Conservation (phyloP, 108 stramenopile genomes). For the Cylindrotheca closterium region DNA sequence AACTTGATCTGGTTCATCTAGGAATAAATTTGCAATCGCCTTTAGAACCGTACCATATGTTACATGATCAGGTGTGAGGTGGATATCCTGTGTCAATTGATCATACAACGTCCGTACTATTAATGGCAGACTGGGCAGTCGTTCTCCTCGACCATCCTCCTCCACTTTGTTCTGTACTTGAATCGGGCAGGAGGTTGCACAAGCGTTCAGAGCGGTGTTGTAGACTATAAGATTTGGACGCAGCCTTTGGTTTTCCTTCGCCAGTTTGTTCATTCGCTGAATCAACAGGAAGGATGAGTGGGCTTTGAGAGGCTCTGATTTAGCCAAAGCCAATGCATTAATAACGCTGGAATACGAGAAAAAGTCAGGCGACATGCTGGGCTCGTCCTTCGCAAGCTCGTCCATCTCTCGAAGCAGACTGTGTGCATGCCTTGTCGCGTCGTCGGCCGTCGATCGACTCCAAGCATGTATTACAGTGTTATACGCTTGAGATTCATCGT, state of each 20-base stretch:
- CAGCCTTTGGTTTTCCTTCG: slow-evolving; percentile 21
- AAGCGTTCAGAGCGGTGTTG: slow-evolving; percentile 53
- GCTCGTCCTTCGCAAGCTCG: neutral
- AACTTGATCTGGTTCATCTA: slow-evolving; percentile 5
- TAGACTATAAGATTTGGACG: slow-evolving; percentile 46
- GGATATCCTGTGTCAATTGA: neutral
- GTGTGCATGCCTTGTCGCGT: neutral
- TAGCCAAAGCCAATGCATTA: slow-evolving; percentile 38
- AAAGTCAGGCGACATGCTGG: slow-evolving; percentile 29
- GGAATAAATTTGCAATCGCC: slow-evolving; percentile 12
- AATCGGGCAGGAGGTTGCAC: slow-evolving; percentile 20
- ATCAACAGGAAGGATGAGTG: slow-evolving; percentile 28
- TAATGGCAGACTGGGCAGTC: neutral
- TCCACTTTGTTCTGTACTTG: neutral
- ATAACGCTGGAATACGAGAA: slow-evolving; percentile 48
- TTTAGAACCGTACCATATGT: slow-evolving; percentile 33
- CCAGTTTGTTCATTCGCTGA: slow-evolving; percentile 34
- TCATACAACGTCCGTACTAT: neutral
- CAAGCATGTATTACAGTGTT: slow-evolving; percentile 30
- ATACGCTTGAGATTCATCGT: too few species aligned
- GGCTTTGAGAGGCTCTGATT: slow-evolving; percentile 32
- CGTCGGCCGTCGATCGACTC: slow-evolving; percentile 1
- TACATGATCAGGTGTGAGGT: slow-evolving; percentile 15
- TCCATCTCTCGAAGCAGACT: neutral
- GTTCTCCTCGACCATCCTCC: neutral